A percentile compares a stretch with the other conserved stretches of the same genome.
These are phyloP conservation scores for Chernovozyma sophiae-reginae DNA, from an alignment of 1,139 yeast species.

Conservation along the genomic window DNA sequence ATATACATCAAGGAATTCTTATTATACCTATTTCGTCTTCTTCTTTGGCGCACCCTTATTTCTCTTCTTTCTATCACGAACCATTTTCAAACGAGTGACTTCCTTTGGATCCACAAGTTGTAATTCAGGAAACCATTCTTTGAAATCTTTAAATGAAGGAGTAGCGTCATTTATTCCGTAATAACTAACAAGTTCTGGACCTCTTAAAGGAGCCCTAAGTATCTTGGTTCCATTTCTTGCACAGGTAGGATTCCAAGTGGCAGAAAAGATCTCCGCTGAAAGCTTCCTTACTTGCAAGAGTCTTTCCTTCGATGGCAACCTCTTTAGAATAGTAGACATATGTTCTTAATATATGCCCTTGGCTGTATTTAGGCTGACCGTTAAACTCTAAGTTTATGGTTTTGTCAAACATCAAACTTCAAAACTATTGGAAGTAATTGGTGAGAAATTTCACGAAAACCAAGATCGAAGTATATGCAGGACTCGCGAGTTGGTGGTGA, in stretches of 20 bases:
- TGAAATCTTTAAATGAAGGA: slow-evolving; percentile 60
- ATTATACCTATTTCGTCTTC: slow-evolving; percentile 26
- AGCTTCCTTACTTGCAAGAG: slow-evolving; percentile 27
- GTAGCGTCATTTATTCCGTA: slow-evolving; percentile 69
- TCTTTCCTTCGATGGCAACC: slow-evolving; percentile 25
- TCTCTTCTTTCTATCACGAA: slow-evolving; percentile 72
- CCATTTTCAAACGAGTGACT: slow-evolving; percentile 62
- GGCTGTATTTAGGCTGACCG: no score
- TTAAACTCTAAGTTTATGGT: no score
- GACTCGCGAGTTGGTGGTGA: background rate
- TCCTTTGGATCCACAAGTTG: slow-evolving; percentile 71
- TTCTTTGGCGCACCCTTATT: slow-evolving; percentile 93
- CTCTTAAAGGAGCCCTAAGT: slow-evolving; percentile 67
- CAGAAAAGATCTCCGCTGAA: slow-evolving; percentile 30
- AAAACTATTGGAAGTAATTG: background rate
- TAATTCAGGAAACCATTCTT: slow-evolving; percentile 53
- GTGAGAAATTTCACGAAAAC: background rate
- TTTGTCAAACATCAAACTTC: no score
- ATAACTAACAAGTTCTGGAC: slow-evolving; percentile 67
- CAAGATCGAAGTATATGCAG: background rate
- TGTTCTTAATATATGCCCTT: background rate
- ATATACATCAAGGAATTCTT: background rate
- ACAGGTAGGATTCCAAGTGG: slow-evolving; percentile 56
- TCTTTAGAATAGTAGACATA: slow-evolving; percentile 16
- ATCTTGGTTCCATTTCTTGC: slow-evolving; percentile 76